Percentiles rank a stretch among this genome's conserved stretches.
Evolutionary conservation across 129 eudicot genomes (phyloP).

Genomic region (Dittrichia graveolens): DNA sequence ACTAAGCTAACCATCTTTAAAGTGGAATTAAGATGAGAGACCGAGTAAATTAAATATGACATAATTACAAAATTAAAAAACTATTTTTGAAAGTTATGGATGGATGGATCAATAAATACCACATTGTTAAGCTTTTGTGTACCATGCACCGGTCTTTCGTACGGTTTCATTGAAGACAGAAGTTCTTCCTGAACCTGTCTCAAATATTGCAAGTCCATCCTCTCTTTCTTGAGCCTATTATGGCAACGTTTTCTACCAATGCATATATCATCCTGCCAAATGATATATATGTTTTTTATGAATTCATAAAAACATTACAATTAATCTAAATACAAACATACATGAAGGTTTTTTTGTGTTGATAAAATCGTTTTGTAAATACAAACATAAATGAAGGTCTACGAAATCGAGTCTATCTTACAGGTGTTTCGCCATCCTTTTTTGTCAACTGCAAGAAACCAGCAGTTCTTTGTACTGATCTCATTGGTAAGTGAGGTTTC

Average conservation of each 20-base stretch:
- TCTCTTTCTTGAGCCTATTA: constrained; percentile 26
- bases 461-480: constrained; percentile 5
- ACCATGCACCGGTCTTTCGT: neutral
- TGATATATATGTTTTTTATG: no score
- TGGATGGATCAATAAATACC: neutral
- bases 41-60: neutral
- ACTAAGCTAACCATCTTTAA: constrained; percentile 19
- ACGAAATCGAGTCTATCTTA: neutral
- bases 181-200: constrained; percentile 23
- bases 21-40: no score
- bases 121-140: constrained; percentile 20
- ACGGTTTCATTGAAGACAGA: constrained; percentile 3
- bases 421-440: constrained; percentile 3
- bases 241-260: constrained; percentile 17
- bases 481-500: constrained; percentile 18
- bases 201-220: constrained; percentile 20
- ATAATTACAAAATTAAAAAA: neutral
- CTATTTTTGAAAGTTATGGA: neutral
- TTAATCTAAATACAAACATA: no score
- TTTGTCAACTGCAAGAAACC: constrained; percentile 20
- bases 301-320: no score
- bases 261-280: neutral
- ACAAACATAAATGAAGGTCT: neutral
- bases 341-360: no score
- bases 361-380: no score